phyloP scores from a whole-genome alignment of 345 rosid genomes.

The Streptanthus diversifolius region DNA sequence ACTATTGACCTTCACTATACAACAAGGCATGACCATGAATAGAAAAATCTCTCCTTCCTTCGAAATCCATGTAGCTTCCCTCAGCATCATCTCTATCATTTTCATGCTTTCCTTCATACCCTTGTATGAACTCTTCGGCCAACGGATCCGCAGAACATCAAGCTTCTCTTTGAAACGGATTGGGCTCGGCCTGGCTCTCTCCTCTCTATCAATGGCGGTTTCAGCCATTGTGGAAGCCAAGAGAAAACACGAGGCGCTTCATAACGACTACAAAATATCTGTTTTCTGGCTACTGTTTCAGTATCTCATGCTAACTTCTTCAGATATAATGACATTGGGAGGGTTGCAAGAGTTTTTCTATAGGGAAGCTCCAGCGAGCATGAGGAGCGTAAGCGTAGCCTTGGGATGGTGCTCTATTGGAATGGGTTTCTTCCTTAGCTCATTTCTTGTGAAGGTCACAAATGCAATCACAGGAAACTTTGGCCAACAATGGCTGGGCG shows the following conservation, averaged over 20 bases:
- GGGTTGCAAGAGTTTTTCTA: conserved; percentile 67
- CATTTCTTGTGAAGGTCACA: conserved; percentile 37
- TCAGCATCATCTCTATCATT: conserved; percentile 38
- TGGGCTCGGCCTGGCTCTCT: conserved; percentile 47
- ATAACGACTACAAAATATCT: conserved; percentile 26
- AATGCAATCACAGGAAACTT: conserved; percentile 32
- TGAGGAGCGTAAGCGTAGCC: conserved; percentile 47
- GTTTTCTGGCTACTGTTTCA: conserved; percentile 53
- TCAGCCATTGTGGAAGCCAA: conserved; percentile 46
- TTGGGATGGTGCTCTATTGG: conserved; percentile 52
- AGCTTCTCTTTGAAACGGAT: conserved; percentile 39
- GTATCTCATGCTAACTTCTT: conserved; percentile 41
- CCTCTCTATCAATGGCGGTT: conserved; percentile 51
- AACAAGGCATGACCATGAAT: conserved; percentile 54
- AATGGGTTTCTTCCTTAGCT: conserved; percentile 53
- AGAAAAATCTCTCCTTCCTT: conserved; percentile 35
- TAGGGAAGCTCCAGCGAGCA: conserved; percentile 45
- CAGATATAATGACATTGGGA: conserved; percentile 49
- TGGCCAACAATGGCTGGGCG: conserved; percentile 48
- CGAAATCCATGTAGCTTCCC: conserved; percentile 50
- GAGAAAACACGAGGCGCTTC: conserved; percentile 32
- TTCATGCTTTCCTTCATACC: conserved; percentile 44
- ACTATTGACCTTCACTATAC: conserved; percentile 51
- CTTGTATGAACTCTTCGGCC: conserved; percentile 33
- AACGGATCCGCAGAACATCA: not conserved